phyloP scores from a whole-genome alignment of 164 flowering plant species.

The Kingdonia uniflora region DNA sequence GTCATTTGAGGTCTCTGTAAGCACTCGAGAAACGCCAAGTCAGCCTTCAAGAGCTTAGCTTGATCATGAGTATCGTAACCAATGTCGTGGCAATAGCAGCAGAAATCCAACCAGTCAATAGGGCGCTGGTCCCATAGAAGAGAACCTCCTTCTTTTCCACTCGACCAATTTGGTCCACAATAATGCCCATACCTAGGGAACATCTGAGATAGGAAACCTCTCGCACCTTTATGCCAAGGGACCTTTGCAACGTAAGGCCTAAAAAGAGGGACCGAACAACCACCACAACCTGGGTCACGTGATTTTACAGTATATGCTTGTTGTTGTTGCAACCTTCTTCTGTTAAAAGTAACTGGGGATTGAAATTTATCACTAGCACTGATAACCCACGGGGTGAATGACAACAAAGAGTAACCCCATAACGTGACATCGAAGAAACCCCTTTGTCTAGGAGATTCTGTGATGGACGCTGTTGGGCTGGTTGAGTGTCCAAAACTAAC shows the following conservation, averaged over 20 bases:
- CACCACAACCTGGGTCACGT: constrained; percentile 11
- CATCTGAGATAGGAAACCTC: constrained; percentile 71
- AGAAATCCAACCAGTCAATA: constrained; percentile 85
- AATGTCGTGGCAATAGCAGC: constrained; percentile 95
- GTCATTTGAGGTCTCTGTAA: constrained; percentile 62
- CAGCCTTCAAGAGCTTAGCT: constrained; percentile 78
- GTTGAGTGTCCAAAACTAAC: constrained; percentile 9
- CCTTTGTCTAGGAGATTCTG: constrained; percentile 19
- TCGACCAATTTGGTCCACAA: constrained; percentile 99
- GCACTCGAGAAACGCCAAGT: constrained; percentile 87
- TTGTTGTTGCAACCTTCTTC: constrained; percentile 22
- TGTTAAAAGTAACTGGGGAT: constrained; percentile 36
- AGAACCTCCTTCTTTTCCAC: constrained; percentile 81
- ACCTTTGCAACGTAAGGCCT: constrained; percentile 87
- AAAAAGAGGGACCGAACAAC: constrained; percentile 32
- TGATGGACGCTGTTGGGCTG: constrained; percentile 12
- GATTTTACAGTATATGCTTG: constrained; percentile 10
- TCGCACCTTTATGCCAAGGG: constrained; percentile 85
- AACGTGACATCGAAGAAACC: constrained; percentile 10
- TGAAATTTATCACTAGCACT: constrained; percentile 21
- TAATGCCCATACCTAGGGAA: constrained; percentile 93
- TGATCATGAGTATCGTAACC: constrained; percentile 87
- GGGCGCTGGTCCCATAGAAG: constrained; percentile 84
- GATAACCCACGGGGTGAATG: constrained; percentile 44
- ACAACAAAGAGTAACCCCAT: constrained; percentile 9